phyloP scores from a whole-genome alignment of 2,329 filamentous ascomycete genomes.

The Fusarium metavorans region DNA sequence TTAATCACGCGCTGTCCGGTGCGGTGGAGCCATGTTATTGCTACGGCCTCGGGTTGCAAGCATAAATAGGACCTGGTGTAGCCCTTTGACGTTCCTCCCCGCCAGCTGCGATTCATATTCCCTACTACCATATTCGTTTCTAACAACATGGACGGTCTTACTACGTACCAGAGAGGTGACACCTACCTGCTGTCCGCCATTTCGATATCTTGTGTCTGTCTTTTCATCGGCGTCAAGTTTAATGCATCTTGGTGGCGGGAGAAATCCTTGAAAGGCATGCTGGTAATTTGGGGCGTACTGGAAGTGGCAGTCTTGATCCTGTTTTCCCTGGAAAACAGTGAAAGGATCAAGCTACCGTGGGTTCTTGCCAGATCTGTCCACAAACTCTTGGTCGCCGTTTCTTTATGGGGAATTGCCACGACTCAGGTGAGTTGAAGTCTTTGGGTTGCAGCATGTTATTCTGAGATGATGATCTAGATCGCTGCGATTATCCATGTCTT shows the following conservation, averaged over 20 bases:
- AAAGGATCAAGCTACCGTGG: neutral
- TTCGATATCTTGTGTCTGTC: neutral
- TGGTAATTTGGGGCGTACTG: neutral
- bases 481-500: neutral
- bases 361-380: neutral
- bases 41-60: fast-evolving
- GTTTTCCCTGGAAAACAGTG: neutral
- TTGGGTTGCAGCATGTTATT: neutral
- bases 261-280: neutral
- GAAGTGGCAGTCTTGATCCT: neutral
- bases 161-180: neutral
- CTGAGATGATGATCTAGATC: neutral
- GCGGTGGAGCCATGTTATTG: neutral
- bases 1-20: slow-evolving; percentile 10
- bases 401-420: neutral
- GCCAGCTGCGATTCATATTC: neutral
- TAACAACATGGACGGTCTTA: neutral
- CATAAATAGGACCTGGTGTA: neutral
- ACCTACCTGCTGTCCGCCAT: neutral
- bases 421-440: neutral
- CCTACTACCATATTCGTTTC: neutral
- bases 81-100: neutral
- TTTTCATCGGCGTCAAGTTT: neutral
- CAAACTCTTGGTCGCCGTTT: neutral
- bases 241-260: neutral